Evolutionary conservation across 495 filamentous ascomycete species (phyloP), one percentile per base, ranked within the genome.

Genomic region (Baudoinia panamericana): DNA sequence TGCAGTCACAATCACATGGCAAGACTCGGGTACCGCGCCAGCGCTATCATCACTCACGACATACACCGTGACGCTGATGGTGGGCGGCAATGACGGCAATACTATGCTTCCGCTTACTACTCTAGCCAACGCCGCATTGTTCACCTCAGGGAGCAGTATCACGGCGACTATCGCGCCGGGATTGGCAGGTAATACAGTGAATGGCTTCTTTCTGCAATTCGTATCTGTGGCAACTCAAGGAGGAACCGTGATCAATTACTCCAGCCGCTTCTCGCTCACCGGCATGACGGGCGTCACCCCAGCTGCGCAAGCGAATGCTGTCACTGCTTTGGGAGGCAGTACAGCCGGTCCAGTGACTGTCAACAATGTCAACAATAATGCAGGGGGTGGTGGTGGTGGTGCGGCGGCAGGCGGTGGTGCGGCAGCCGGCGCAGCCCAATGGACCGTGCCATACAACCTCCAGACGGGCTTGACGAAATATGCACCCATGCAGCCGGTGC

Each of bases 401-500:
- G 41, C 51, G 19, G 38, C 31, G 25, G 17, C 17, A 21, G 40
- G 28, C 21, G 30, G 13, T 25, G 50, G 30, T 3, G 41, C 51
- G 19, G 38, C 31, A 28, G 17, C 17, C 15, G 40, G 28, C 21
- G 30, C 9, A 33, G 41, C 24, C 7, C 29, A 32, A 15, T 73
- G 67, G 36, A 67, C 56, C 1, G 63, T 80, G 17, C 69, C 73
- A 1, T 86, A 80, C 51, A 65, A 64, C 6, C 45, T 67, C 43
- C 80, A 86, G 53, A 70, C 66, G 7, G 81, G 80, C 4, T 44
- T 62, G 25, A 82, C 69, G 4, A 70, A 68, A 55, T 84, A 79
- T 59, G 81, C 81, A 19, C 80, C 80, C 1, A 79, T 82, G 78
- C 76, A 79, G 40, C 71, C 68, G 36, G 64, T 71, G 25, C 78